Base-by-base conservation (phyloP, 108 stramenopile genomes). In the Cyclostephanos tholiformis region DNA sequence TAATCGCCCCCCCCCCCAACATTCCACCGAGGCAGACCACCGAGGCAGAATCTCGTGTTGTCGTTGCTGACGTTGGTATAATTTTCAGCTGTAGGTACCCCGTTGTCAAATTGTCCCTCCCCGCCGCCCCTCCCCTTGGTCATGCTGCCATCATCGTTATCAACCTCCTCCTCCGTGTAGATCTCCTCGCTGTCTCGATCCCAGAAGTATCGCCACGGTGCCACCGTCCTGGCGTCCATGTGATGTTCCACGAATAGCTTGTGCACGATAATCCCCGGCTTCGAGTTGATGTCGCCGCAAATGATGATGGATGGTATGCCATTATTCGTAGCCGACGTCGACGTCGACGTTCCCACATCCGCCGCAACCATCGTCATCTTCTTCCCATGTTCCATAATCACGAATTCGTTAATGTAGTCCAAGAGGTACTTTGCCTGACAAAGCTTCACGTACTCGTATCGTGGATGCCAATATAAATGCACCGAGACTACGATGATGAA, bases 401-500 rank as follows among this genome's bases (percentile, higher is more conserved):
- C 60, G 65, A 86, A 87, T 32, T 29, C 35, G 10, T 82, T 82
- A 36, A 81, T 72, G 60, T 84, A 86, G 71, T 95, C 90, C 39
- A 87, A 61, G 62, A 90, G 82, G 70, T 75, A 82, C 67, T 82
- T 83, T 1, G 76, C 87, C 76, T 67, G 89, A 68, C 87, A 71
- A 50, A 86, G 69, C 50, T 94, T 94, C 43, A 94, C 91, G 53
- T 94, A 91, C 72, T 89, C 91, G 69, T 85, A 91, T 30, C 79
- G 80, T 11, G 93, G 94, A 85, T 95, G 82, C 94, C 94, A 95
- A 72, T 88, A 92, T 39, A 95, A 71, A 79, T 95, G 94, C 20
- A 81, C 80, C 27, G 85, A 86, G 26, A 83, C 89, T 6, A 95
- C 75, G 11, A 90, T 75, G 2, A 92, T 38, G 4, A 57, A 64